Conservation (phyloP, 2,329 filamentous ascomycete species). For the Gliomastix tumulicola region DNA sequence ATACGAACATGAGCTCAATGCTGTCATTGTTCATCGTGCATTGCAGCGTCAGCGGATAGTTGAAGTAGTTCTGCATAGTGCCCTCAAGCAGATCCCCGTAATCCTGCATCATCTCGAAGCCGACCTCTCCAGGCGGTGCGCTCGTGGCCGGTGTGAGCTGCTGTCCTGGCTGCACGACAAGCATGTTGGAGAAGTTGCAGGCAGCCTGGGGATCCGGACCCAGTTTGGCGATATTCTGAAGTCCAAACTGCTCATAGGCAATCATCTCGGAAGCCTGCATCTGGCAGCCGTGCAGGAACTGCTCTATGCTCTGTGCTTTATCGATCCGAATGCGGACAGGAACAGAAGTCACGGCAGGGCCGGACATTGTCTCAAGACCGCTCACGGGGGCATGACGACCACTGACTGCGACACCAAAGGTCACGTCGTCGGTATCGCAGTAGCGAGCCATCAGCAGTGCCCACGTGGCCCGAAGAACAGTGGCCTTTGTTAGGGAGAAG, state of each 20-base stretch:
- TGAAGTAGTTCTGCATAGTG: constrained; percentile 2
- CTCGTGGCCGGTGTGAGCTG: background rate
- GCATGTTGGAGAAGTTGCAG: constrained; percentile 11
- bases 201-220: constrained; percentile 6
- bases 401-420: constrained; percentile 14
- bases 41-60: constrained; percentile 4
- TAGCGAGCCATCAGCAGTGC: constrained; percentile 5
- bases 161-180: constrained; percentile 8
- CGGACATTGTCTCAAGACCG: constrained; percentile 4
- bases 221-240: constrained; percentile 12
- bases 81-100: background rate
- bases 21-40: constrained; percentile 1
- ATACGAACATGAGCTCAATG: constrained; percentile 2
- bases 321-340: constrained; percentile 6
- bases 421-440: constrained; percentile 9
- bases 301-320: constrained; percentile 3
- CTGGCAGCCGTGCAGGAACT: constrained; percentile 8
- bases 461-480: constrained; percentile 7
- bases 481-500: constrained; percentile 9
- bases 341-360: constrained; percentile 8
- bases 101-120: background rate
- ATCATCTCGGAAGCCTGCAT: constrained; percentile 10
- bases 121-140: constrained; percentile 3
- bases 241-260: constrained; percentile 11
- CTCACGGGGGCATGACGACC: constrained; percentile 11